Conservation (phyloP, 441 rosid genomes). For the Geranium incanum region DNA sequence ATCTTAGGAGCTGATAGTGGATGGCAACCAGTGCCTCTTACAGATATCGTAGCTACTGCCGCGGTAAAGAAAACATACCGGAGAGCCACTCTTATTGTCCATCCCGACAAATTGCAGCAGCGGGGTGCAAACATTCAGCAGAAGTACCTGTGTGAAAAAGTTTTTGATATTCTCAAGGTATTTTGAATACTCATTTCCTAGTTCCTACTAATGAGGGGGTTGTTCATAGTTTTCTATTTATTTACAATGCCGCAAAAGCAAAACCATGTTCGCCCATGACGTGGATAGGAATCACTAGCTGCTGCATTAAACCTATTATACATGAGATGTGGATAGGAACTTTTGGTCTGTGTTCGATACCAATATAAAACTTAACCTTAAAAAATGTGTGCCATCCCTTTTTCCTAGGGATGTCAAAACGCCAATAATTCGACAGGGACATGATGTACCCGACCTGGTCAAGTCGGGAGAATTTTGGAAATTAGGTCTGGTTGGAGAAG, state of each 20-base stretch:
- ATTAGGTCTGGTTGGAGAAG: too few species aligned
- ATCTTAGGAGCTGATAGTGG: conserved; percentile 88
- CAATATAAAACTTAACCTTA: too few species aligned
- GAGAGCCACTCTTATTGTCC: conserved; percentile 86
- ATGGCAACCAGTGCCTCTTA: conserved; percentile 79
- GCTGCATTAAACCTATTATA: too few species aligned
- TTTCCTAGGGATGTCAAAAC: too few species aligned
- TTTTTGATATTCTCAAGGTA: conserved; percentile 94
- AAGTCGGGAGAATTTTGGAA: too few species aligned
- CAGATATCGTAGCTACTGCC: conserved; percentile 57
- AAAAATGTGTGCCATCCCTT: too few species aligned
- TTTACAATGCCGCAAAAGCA: not conserved
- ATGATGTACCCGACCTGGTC: too few species aligned
- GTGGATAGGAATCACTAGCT: too few species aligned
- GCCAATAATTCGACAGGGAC: too few species aligned
- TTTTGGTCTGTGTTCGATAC: too few species aligned
- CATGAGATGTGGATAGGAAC: not conserved
- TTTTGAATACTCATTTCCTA: not conserved
- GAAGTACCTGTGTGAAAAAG: conserved; percentile 89
- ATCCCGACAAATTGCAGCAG: conserved; percentile 96
- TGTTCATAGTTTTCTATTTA: not conserved
- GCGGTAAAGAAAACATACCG: conserved; percentile 90
- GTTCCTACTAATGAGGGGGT: not conserved
- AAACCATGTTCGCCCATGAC: too few species aligned
- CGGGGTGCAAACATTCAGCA: conserved; percentile 88